These are phyloP conservation scores for Pisolithus microcarpus DNA, from an alignment of 768 basidiomycete species.

Conservation along the genomic window DNA sequence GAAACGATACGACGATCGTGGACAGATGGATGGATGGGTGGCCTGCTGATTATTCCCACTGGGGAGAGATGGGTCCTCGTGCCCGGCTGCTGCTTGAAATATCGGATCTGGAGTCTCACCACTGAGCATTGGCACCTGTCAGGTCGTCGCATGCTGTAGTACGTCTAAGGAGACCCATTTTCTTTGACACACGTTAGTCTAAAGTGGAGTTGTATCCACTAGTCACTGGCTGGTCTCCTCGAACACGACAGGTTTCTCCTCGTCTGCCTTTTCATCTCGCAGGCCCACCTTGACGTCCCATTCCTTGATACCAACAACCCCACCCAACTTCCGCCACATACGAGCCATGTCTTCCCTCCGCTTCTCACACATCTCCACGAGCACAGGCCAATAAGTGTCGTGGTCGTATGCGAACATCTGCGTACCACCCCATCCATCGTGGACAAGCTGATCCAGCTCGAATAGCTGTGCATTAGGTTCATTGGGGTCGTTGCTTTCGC, in stretches of 20 bases:
- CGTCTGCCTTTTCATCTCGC: slow-evolving; percentile 9
- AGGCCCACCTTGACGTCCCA: slow-evolving; percentile 59
- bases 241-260: not conserved
- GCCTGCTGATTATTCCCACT: not conserved
- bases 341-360: slow-evolving; percentile 43
- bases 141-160: too few species aligned
- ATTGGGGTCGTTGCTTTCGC: slow-evolving; percentile 31
- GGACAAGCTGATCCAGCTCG: slow-evolving; percentile 61
- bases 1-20: not conserved
- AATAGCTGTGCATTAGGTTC: slow-evolving; percentile 43
- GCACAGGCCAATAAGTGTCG: slow-evolving; percentile 63
- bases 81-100: slow-evolving; percentile 6
- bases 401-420: slow-evolving; percentile 68
- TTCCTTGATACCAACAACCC: slow-evolving; percentile 63
- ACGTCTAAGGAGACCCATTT: too few species aligned
- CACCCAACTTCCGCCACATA: slow-evolving; percentile 66
- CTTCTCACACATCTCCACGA: slow-evolving; percentile 49
- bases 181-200: too few species aligned
- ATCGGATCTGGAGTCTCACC: not conserved
- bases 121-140: not conserved
- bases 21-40: slow-evolving; percentile 15
- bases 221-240: not conserved
- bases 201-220: not conserved
- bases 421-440: slow-evolving; percentile 62
- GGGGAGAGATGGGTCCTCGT: not conserved